These are phyloP conservation scores for Arctostaphylos glauca DNA, from an alignment of 148 eudicot genomes.

Conservation along the genomic window DNA sequence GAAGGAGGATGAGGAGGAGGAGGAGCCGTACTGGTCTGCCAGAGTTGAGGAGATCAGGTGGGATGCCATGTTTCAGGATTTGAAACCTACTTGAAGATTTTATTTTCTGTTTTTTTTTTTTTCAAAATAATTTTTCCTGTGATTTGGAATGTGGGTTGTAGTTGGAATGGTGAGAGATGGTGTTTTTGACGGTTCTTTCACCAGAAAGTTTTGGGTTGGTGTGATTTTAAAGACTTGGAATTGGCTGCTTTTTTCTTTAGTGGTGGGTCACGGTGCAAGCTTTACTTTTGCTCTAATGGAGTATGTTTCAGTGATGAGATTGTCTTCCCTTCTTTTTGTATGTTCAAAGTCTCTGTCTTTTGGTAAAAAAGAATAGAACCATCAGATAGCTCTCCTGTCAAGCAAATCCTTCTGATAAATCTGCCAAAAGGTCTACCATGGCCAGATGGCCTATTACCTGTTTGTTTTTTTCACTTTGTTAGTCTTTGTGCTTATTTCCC, in stretches of 20 bases:
- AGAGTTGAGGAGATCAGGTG: constrained; percentile 70
- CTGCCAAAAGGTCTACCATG: not conserved
- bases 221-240: constrained; percentile 2
- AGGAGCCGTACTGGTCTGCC: constrained; percentile 48
- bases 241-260: constrained; percentile 1
- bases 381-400: not conserved
- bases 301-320: constrained; percentile 16
- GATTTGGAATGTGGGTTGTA: not conserved
- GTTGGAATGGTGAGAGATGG: constrained; percentile 27
- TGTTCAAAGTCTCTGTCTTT: not conserved
- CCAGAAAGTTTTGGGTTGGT: constrained; percentile 16
- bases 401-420: constrained; percentile 1
- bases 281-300: constrained; percentile 16
- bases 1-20: constrained; percentile 17
- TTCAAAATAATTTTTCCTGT: not conserved
- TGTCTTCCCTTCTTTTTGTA: constrained; percentile 12
- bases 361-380: constrained; percentile 7
- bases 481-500: not conserved
- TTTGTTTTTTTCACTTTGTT: not conserved
- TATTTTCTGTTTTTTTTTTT: not conserved
- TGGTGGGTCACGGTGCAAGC: constrained; percentile 19
- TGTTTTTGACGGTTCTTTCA: constrained; percentile 26
- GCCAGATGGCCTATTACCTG: not conserved
- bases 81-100: constrained; percentile 58
- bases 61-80: constrained; percentile 87